Evolutionary conservation across 305 asterid species (phyloP).

Genomic region (Rubia peregrina): DNA sequence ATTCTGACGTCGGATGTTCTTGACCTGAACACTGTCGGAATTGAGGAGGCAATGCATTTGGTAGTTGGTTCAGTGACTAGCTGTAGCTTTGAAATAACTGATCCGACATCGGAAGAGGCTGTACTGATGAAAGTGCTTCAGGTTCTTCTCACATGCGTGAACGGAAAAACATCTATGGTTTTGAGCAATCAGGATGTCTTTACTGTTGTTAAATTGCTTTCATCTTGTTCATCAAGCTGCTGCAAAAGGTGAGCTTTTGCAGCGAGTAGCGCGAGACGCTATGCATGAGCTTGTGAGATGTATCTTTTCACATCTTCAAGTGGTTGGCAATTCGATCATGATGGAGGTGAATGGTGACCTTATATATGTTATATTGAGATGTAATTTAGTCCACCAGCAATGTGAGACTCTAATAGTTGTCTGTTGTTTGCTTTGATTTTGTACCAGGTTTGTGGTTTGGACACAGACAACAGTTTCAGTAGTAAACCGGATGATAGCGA

Average conservation of each 20-base stretch:
- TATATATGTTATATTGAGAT: too few relatives aligned
- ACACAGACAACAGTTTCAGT: constrained; percentile 43
- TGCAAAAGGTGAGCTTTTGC: constrained; percentile 76
- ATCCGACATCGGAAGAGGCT: constrained; percentile 93
- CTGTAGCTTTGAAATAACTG: constrained; percentile 95
- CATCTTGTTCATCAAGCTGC: constrained; percentile 91
- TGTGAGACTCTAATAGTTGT: neutral
- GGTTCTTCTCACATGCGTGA: constrained; percentile 90
- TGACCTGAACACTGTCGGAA: constrained; percentile 51
- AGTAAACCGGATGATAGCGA: constrained; percentile 78
- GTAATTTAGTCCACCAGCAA: too few relatives aligned
- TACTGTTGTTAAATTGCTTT: constrained; percentile 73
- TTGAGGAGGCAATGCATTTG: constrained; percentile 84
- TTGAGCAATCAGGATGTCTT: constrained; percentile 92
- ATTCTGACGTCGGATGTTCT: constrained; percentile 77
- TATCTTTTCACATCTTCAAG: constrained; percentile 84
- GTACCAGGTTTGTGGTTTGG: constrained; percentile 46
- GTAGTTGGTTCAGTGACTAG: constrained; percentile 93
- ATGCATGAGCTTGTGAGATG: constrained; percentile 91
- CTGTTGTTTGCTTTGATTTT: constrained; percentile 8
- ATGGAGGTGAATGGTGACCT: constrained; percentile 40
- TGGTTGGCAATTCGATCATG: constrained; percentile 50
- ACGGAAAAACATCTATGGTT: constrained; percentile 78
- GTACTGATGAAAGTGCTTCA: constrained; percentile 90
- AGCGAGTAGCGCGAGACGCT: constrained; percentile 82